Base-by-base conservation (phyloP, 192 early-diverging fungal genomes). In the Podila verticillata region DNA sequence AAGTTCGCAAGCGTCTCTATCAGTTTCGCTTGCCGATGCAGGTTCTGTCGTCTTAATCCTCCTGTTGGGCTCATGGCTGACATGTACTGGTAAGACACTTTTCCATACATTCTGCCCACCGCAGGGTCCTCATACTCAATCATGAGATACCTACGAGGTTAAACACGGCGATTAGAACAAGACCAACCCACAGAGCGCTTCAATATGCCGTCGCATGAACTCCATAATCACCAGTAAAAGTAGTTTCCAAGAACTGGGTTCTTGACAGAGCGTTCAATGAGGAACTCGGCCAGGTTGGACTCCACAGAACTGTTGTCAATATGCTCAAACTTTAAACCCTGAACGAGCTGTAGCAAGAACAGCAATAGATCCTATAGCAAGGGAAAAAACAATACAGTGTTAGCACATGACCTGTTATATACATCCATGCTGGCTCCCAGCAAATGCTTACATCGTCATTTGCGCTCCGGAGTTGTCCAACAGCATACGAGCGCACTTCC, bases 331-430 rank as follows among this genome's bases (percentile, higher is more conserved):
- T 95, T 96, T 6, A 99, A 87, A 29, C 97, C 98, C 81, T 99
- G 98, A 4, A 99, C 98, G 1, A 99, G 89, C 79, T 99, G 98
- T 35, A 99, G 77, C 34, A 99, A 86, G 85, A 97, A 99, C 28
- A 98, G 81, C 44, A 95, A 87, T 34, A 99, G 77, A 70, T 99
- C 98, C 91, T 98, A 75, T 48, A 26, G 35, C 4, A 2, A 44
- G 15, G 13, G 39, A 44, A 15, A 44, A 9, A 44, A 34, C 7
- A 15, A 44, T 12, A n/a, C 39, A 17, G 39, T 15, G 39, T 48
- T 31, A 70, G n/a, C 32, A 35, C 30, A 62, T 17, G 19, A 10
- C 47, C 48, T 34, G 36, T 17, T 34, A 2, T 32, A 24, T 20
- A 29, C 15, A 22, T 3, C 34, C 34, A 4, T 56, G 62, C 22